phyloP scores from a whole-genome alignment of 1,284 basidiomycete genomes.

The Cutaneotrichosporon mucoides region DNA sequence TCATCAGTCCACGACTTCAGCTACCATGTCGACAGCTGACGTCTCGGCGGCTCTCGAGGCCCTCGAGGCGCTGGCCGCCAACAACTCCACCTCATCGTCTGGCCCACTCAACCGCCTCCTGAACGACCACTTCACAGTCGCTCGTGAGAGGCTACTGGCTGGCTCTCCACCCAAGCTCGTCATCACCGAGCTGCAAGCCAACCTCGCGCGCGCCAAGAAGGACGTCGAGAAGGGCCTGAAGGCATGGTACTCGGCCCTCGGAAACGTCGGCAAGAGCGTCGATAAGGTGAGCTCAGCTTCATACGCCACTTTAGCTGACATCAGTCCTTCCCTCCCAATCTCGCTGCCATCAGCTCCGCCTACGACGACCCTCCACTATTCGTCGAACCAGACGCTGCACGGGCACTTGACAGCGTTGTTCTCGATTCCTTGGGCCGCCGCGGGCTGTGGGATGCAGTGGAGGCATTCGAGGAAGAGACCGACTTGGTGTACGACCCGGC shows the following conservation, averaged over 20 bases:
- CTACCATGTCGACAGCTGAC: conserved; percentile 24
- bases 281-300: conserved; percentile 66
- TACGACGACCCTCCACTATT: conserved; percentile 46
- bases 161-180: conserved; percentile 58
- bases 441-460: conserved; percentile 41
- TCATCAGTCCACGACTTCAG: neutral
- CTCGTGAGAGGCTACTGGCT: conserved; percentile 57
- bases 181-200: conserved; percentile 57
- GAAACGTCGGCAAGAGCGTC: conserved; percentile 72
- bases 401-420: conserved; percentile 37
- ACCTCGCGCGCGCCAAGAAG: conserved; percentile 67
- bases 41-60: conserved; percentile 35
- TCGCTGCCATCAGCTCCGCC: conserved; percentile 39
- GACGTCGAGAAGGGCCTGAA: conserved; percentile 83
- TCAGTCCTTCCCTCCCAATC: conserved; percentile 43
- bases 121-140: conserved; percentile 56
- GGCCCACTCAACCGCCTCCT: conserved; percentile 68
- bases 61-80: conserved; percentile 49
- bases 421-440: conserved; percentile 40
- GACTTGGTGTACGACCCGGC: conserved; percentile 59
- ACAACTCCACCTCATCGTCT: conserved; percentile 58
- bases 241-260: conserved; percentile 71
- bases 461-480: conserved; percentile 56
- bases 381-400: conserved; percentile 26
- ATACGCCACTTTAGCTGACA: conserved; percentile 9